A percentile compares a stretch with the other conserved stretches of the same genome.
Conservation (phyloP, 257 asterid genomes). For the Gentiana dahurica region DNA sequence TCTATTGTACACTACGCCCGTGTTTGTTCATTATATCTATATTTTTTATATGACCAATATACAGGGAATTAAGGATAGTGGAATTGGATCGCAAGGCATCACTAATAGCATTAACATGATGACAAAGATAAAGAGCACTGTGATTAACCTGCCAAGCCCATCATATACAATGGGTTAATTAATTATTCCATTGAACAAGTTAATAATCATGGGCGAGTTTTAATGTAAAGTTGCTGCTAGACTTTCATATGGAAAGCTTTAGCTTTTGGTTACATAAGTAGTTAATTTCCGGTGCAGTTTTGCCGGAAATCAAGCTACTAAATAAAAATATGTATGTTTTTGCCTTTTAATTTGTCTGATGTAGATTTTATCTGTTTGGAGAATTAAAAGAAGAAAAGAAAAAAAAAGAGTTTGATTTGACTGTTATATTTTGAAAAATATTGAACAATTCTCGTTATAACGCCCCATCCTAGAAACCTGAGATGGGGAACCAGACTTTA, state of each 20-base stretch:
- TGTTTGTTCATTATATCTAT: too few species aligned
- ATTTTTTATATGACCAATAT: background rate
- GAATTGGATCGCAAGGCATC: constrained; percentile 96
- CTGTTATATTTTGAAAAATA: too few species aligned
- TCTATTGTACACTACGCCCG: too few species aligned
- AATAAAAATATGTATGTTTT: background rate
- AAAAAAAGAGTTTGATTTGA: too few species aligned
- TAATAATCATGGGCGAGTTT: background rate
- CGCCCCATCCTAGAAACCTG: too few species aligned
- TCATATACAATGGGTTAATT: constrained; percentile 86
- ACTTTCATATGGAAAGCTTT: background rate
- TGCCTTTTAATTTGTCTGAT: too few species aligned
- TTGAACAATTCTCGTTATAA: too few species aligned
- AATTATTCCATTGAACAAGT: constrained; percentile 5
- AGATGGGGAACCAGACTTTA: too few species aligned
- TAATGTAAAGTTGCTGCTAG: background rate
- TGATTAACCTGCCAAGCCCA: constrained; percentile 88
- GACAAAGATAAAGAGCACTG: constrained; percentile 93
- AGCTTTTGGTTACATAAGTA: background rate
- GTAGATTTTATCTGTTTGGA: too few species aligned
- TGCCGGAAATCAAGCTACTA: background rate
- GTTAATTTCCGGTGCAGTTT: constrained; percentile 1
- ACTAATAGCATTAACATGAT: constrained; percentile 96
- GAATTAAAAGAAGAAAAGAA: too few species aligned
- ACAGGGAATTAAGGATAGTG: constrained; percentile 97